phyloP scores from a whole-genome alignment of 1,139 yeast genomes.

The Taphrina flavorubra region DNA sequence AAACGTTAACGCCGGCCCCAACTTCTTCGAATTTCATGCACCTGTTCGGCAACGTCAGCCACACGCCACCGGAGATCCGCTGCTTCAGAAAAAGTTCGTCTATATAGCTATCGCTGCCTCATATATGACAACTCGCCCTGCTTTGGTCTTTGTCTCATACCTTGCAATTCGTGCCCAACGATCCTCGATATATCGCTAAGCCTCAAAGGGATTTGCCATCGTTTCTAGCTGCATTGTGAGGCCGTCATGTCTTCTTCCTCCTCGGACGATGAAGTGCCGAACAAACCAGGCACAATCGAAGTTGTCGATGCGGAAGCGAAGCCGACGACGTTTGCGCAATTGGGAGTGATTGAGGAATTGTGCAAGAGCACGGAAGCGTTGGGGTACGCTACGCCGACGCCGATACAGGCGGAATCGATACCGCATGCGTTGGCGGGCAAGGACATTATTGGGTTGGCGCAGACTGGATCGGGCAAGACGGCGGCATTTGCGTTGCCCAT shows the following conservation, averaged over 20 bases:
- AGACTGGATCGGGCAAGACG: conserved; percentile 98
- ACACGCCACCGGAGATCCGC: conserved; percentile 14
- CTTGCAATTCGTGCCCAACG: too few species aligned
- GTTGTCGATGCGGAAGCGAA: conserved; percentile 34
- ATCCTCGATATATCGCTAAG: too few species aligned
- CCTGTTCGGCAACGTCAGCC: not conserved
- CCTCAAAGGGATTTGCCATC: too few species aligned
- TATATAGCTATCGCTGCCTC: too few species aligned
- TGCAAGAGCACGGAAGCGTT: conserved; percentile 74
- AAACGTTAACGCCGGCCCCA: too few species aligned
- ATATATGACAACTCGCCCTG: too few species aligned
- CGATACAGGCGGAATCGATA: conserved; percentile 88
- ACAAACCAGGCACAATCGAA: conserved; percentile 11
- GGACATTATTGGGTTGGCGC: conserved; percentile 98
- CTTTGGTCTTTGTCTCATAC: too few species aligned
- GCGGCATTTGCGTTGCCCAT: conserved; percentile 96
- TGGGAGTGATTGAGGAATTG: conserved; percentile 75
- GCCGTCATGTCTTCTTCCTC: conserved; percentile 26
- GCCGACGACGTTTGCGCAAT: conserved; percentile 27
- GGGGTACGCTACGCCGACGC: conserved; percentile 88
- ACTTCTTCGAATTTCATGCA: too few species aligned
- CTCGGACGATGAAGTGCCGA: conserved; percentile 23
- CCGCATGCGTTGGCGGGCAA: conserved; percentile 92
- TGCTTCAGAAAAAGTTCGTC: not conserved
- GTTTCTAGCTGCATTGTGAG: too few species aligned